These are phyloP conservation scores for Hortaea sp. DNA, from an alignment of 2,329 filamentous ascomycete species.

Conservation along the genomic window DNA sequence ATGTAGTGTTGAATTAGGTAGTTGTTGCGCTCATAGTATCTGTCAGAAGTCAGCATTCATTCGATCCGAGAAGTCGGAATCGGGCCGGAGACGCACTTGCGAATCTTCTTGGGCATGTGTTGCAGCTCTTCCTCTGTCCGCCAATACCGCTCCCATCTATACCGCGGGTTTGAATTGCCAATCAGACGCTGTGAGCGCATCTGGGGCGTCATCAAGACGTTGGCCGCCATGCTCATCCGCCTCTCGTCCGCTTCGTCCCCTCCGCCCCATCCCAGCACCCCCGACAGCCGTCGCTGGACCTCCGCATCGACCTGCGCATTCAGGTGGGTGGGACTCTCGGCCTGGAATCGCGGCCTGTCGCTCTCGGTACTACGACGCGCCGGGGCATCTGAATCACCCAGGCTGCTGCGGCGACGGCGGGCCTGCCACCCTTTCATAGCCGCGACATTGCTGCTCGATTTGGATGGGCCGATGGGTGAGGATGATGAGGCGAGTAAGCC, in stretches of 20 bases:
- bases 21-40: conserved; percentile 83
- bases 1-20: conserved; percentile 82
- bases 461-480: conserved; percentile 6
- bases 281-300: conserved; percentile 3
- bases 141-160: conserved; percentile 79
- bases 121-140: conserved; percentile 67
- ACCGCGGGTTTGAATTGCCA: conserved; percentile 76
- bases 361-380: conserved; percentile 5
- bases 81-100: conserved; percentile 31
- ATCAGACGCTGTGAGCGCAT: conserved; percentile 80
- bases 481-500: conserved; percentile 12
- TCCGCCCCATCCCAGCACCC: conserved; percentile 15
- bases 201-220: conserved; percentile 46
- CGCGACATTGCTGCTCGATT: conserved; percentile 15
- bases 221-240: conserved; percentile 32
- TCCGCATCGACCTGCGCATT: conserved; percentile 6
- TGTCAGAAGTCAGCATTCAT: neutral
- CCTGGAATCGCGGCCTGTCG: neutral
- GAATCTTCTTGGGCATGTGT: conserved; percentile 61
- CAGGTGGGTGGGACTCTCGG: neutral
- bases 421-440: conserved; percentile 4
- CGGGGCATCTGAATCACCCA: conserved; percentile 12
- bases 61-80: no score
- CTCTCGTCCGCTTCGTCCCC: conserved; percentile 29
- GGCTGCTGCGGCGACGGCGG: conserved; percentile 10